Conservation (phyloP, 2,329 filamentous ascomycete genomes). For the Calcarisporium arbuscula region DNA sequence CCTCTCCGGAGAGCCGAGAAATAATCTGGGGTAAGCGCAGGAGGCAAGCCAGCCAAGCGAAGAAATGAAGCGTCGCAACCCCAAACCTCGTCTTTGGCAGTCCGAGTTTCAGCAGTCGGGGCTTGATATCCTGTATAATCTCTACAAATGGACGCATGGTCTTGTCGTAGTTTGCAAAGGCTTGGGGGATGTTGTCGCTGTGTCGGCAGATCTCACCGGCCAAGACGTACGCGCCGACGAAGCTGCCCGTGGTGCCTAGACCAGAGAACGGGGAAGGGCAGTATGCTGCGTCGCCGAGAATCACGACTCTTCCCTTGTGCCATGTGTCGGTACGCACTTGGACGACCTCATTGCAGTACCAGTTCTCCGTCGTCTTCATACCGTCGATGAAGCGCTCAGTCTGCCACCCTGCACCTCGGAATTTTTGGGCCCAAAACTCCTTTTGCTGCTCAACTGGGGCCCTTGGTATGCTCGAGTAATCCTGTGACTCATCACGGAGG, state of each 20-base stretch:
- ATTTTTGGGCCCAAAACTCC: slow-evolving; percentile 20
- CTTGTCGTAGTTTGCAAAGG: too few species aligned
- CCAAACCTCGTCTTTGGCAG: too few species aligned
- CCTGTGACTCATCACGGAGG: slow-evolving; percentile 16
- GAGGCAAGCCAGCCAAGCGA: too few species aligned
- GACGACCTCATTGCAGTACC: slow-evolving; percentile 34
- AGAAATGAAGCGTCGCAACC: too few species aligned
- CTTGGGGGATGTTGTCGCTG: slow-evolving; percentile 1
- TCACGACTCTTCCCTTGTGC: slow-evolving; percentile 30
- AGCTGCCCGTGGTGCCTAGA: slow-evolving; percentile 34
- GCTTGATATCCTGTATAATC: too few species aligned
- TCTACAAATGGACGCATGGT: too few species aligned
- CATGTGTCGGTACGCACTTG: slow-evolving; percentile 31
- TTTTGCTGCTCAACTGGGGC: slow-evolving; percentile 23
- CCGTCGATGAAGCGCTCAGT: slow-evolving; percentile 20
- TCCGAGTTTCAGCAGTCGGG: too few species aligned
- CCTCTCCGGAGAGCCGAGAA: too few species aligned
- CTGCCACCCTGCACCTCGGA: slow-evolving; percentile 36
- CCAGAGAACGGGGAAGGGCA: slow-evolving; percentile 38
- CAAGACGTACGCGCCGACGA: slow-evolving; percentile 43
- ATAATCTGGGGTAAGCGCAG: too few species aligned
- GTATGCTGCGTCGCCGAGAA: slow-evolving; percentile 44
- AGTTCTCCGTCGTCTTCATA: slow-evolving; percentile 27
- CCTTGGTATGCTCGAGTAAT: too few species aligned
- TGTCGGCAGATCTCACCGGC: slow-evolving; percentile 36